phyloP scores from a whole-genome alignment of 257 asterid genomes.

The Linderniella brevidens region DNA sequence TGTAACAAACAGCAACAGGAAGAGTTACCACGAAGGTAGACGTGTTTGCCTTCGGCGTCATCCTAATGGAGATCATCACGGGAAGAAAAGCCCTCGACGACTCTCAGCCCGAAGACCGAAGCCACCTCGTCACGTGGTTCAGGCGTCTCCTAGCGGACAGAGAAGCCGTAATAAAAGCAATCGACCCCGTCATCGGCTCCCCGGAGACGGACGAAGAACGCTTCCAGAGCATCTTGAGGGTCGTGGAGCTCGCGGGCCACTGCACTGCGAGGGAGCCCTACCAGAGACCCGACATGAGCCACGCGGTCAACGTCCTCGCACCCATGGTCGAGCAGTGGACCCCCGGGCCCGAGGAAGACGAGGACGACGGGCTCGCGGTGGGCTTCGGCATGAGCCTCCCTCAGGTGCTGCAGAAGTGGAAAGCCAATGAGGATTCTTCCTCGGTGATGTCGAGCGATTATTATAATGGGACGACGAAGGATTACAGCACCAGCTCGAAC shows the following conservation, averaged over 20 bases:
- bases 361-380: slow-evolving; percentile 18
- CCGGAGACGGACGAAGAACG: slow-evolving; percentile 30
- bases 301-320: slow-evolving; percentile 48
- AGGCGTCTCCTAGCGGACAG: slow-evolving; percentile 25
- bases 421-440: slow-evolving; percentile 22
- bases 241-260: slow-evolving; percentile 63
- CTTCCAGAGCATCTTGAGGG: slow-evolving; percentile 31
- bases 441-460: slow-evolving; percentile 18
- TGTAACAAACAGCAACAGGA: slow-evolving; percentile 57
- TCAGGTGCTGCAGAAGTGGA: slow-evolving; percentile 58
- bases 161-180: slow-evolving; percentile 19
- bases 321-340: slow-evolving; percentile 70
- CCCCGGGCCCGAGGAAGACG: slow-evolving; percentile 17
- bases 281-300: slow-evolving; percentile 75
- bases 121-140: slow-evolving; percentile 68
- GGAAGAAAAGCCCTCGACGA: slow-evolving; percentile 63
- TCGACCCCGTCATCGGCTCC: slow-evolving; percentile 33
- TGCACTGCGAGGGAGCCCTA: slow-evolving; percentile 56
- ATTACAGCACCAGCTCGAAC: slow-evolving; percentile 11
- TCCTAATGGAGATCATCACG: slow-evolving; percentile 71
- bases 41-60: slow-evolving; percentile 74
- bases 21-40: slow-evolving; percentile 63
- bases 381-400: slow-evolving; percentile 40
- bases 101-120: slow-evolving; percentile 39
- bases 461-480: slow-evolving; percentile 9